phyloP scores from a whole-genome alignment of 805 yeast species.

The Barnettozyma pratensis region DNA sequence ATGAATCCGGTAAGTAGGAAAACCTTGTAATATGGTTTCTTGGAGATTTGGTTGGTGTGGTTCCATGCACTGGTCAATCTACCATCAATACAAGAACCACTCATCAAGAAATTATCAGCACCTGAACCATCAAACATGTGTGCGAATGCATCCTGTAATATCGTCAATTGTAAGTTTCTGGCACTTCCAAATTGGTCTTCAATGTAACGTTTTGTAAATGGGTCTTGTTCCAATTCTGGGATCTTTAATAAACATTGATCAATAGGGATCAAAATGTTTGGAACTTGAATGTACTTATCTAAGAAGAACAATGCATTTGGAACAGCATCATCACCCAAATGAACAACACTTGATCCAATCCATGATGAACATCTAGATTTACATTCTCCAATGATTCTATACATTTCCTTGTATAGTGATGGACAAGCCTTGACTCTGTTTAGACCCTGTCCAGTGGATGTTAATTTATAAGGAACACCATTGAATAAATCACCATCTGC shows the following conservation, averaged over 20 bases:
- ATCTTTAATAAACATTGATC: conserved; percentile 52
- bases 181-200: conserved; percentile 52
- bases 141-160: conserved; percentile 36
- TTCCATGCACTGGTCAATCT: conserved; percentile 79
- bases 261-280: conserved; percentile 69
- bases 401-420: conserved; percentile 62
- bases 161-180: conserved; percentile 44
- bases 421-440: conserved; percentile 77
- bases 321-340: conserved; percentile 77
- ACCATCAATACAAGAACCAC: conserved; percentile 83
- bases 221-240: conserved; percentile 47
- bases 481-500: conserved; percentile 70
- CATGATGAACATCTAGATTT: conserved; percentile 58
- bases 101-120: conserved; percentile 77
- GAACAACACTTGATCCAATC: conserved; percentile 80
- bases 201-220: conserved; percentile 44
- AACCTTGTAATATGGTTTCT: conserved; percentile 56
- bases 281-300: conserved; percentile 78
- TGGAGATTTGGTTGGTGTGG: conserved; percentile 66
- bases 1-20: conserved; percentile 66
- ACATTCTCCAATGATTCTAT: conserved; percentile 58
- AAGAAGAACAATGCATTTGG: conserved; percentile 77
- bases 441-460: conserved; percentile 78
- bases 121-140: conserved; percentile 72
- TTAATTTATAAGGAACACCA: conserved; percentile 47